A percentile compares a stretch with the other conserved stretches of the same genome.
phyloP scores from a whole-genome alignment of 345 rosid species.

The Iberis pinnata region DNA sequence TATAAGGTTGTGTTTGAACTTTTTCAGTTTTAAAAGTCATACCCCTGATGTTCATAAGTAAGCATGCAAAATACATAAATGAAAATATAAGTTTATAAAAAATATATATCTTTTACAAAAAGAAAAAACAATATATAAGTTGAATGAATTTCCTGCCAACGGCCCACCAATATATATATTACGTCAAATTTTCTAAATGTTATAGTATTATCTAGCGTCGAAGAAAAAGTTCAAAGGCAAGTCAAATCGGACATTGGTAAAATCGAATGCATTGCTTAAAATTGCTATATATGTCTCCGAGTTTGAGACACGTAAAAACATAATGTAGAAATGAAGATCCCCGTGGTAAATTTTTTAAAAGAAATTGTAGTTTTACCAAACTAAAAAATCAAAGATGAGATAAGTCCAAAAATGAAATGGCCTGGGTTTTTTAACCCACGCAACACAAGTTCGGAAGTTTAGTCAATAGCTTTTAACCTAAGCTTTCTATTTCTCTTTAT shows the following conservation, averaged over 20 bases:
- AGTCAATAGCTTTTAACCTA: constrained; percentile 41
- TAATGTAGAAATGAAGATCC: constrained; percentile 25
- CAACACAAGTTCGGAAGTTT: constrained; percentile 26
- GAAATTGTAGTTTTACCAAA: background rate
- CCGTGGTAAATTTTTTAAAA: constrained; percentile 25
- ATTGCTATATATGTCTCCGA: constrained; percentile 33
- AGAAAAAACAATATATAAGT: no score
- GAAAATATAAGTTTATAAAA: no score
- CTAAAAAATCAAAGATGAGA: constrained; percentile 9
- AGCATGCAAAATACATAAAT: no score
- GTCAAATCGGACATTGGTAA: constrained; percentile 23
- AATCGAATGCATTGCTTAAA: constrained; percentile 32
- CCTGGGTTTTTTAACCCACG: constrained; percentile 21
- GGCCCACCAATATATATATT: no score
- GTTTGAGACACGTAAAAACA: constrained; percentile 22
- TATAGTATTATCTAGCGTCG: no score
- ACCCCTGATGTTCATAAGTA: no score
- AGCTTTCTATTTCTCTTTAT: constrained; percentile 37
- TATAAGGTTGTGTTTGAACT: no score
- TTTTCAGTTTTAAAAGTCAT: no score
- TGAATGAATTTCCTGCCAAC: no score
- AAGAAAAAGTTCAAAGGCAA: background rate
- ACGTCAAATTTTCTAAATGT: background rate
- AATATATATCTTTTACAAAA: no score
- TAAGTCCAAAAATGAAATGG: constrained; percentile 16